Evolutionary conservation across 257 asterid species (phyloP).

Genomic region (Nicotiana tomentosiformis): DNA sequence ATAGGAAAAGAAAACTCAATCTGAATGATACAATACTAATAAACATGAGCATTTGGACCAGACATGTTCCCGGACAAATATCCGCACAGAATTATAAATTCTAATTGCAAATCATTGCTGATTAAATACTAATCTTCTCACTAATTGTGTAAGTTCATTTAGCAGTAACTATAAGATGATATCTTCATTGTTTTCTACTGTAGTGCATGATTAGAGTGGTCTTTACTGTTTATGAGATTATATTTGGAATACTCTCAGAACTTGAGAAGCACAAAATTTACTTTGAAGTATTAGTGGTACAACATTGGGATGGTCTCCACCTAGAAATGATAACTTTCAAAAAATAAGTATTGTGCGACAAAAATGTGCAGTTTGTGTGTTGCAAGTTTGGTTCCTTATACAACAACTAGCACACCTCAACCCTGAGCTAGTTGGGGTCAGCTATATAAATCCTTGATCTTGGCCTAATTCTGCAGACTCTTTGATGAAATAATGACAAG

Average conservation of each 20-base stretch:
- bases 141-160: background rate
- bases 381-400: background rate
- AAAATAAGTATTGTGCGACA: background rate
- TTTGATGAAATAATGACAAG: background rate
- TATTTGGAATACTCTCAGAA: background rate
- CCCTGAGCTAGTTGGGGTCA: background rate
- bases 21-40: background rate
- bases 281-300: background rate
- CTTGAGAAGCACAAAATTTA: background rate
- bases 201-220: background rate
- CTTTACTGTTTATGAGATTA: background rate
- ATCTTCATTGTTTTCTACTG: background rate
- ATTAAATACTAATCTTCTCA: background rate
- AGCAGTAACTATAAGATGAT: background rate
- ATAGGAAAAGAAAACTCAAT: background rate
- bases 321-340: background rate
- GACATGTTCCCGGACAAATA: background rate
- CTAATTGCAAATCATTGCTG: background rate
- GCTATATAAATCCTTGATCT: background rate
- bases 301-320: background rate
- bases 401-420: background rate
- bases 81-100: background rate
- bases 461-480: background rate
- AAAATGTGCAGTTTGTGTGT: background rate
- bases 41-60: background rate